Evolutionary conservation across 768 basidiomycete species (phyloP).

Genomic region (Lenzites betulinus): DNA sequence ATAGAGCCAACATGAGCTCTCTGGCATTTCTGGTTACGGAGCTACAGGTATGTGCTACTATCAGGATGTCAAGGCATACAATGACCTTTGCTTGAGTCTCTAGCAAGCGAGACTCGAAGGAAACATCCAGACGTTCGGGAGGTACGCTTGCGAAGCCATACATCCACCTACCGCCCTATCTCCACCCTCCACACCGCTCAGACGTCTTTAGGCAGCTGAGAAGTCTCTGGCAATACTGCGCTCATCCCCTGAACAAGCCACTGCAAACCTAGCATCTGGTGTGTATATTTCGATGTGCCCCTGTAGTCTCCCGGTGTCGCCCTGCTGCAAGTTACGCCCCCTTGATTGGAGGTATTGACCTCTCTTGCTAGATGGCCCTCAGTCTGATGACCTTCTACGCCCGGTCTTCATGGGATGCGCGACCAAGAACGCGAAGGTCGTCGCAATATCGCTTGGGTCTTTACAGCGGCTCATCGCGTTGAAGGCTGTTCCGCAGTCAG

Average conservation of each 20-base stretch:
- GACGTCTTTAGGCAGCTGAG: constrained; percentile 69
- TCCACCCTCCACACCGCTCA: neutral
- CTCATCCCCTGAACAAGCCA: constrained; percentile 81
- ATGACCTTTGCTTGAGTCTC: constrained; percentile 49
- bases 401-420: constrained; percentile 95
- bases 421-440: constrained; percentile 91
- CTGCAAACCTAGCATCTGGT: constrained; percentile 74
- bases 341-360: neutral
- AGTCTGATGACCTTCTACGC: constrained; percentile 77
- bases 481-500: constrained; percentile 79
- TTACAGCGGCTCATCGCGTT: constrained; percentile 88
- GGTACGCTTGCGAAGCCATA: constrained; percentile 46
- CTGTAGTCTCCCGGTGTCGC: too few species aligned
- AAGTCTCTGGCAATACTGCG: constrained; percentile 80
- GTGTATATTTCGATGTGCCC: neutral
- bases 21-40: constrained; percentile 11
- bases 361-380: constrained; percentile 59
- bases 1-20: neutral
- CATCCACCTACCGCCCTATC: neutral
- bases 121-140: constrained; percentile 96
- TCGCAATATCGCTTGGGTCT: constrained; percentile 88
- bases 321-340: too few species aligned
- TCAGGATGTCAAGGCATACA: neutral
- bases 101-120: constrained; percentile 85
- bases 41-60: neutral